Evolutionary conservation across 2,329 filamentous ascomycete genomes (phyloP), one percentile per base, ranked within the genome.

Genomic region (Cladosporium halotolerans): DNA sequence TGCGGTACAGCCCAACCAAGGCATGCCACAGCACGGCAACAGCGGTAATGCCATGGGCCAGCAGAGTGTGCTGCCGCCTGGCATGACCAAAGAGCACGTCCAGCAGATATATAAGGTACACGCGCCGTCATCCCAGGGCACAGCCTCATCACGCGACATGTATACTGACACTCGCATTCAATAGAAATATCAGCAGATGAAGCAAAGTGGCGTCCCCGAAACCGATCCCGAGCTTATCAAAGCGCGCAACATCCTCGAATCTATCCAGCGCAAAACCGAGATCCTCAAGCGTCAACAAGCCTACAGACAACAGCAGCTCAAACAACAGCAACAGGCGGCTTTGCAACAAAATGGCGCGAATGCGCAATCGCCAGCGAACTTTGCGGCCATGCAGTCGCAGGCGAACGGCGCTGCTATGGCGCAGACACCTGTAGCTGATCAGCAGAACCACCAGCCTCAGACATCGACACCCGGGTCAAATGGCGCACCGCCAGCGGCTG

Each of bases 141-240:
- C 23, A 28, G 5, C 7, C 4, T 28, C 3, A 5, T 28, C 5
- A 28, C 23, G 23, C 23, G 23, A 28, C 23, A 5, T 28, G 23
- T 28, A 47, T 46, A 46, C 59, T 62, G 42, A 61, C 49, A 41
- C 34, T 36, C 8, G 14, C 2, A 1, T 13, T 16, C n/a, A 42
- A 34, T 64, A 96, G 91, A 90, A 89, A 79, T 93, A 88, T 60
- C 86, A 88, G 66, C 83, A 88, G 69, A 90, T 97, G 87, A 93
- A 92, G 72, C 81, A 88, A 53, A 80, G 85, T 63, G 91, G 91
- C 61, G 85, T 95, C 19, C 82, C 88, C 39, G 79, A 84, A 53
- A 86, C 80, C 53, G 90, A 97, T 65, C 92, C 92, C 43, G 91
- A 97, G 68, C 91, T 86, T 65, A 79, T 92, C 64, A 95, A 93